A percentile compares a stretch with the other conserved stretches of the same genome.
Evolutionary conservation across 495 filamentous ascomycete species (phyloP).

Genomic region (Daldinia grandis): DNA sequence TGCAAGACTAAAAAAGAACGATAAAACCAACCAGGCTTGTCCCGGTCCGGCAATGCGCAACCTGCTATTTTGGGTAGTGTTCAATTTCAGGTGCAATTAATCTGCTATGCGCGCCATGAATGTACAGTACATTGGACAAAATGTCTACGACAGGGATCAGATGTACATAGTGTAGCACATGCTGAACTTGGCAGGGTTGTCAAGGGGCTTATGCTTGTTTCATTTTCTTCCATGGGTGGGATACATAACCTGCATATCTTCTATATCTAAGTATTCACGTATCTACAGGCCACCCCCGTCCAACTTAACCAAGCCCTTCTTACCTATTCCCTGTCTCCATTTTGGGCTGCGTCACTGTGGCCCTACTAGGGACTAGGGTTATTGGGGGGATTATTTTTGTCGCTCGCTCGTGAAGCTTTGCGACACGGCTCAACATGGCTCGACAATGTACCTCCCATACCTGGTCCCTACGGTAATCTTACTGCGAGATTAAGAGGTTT

Average conservation of each 20-base stretch:
- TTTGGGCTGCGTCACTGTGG: slow-evolving; percentile 44
- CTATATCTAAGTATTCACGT: slow-evolving; percentile 5
- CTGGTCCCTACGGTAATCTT: slow-evolving; percentile 34
- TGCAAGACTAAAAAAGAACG: slow-evolving; percentile 7
- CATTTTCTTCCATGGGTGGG: slow-evolving; percentile 42
- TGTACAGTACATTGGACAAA: slow-evolving; percentile 37
- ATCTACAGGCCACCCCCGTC: slow-evolving; percentile 22
- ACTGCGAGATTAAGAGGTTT: slow-evolving; percentile 33
- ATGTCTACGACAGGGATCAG: slow-evolving; percentile 34
- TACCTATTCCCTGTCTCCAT: slow-evolving; percentile 37
- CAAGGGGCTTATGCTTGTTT: slow-evolving; percentile 44
- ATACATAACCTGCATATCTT: slow-evolving; percentile 22
- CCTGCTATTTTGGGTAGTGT: slow-evolving; percentile 39
- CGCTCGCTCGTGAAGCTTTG: slow-evolving; percentile 32
- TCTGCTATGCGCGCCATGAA: slow-evolving; percentile 29
- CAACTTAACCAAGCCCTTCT: slow-evolving; percentile 16
- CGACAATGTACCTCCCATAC: slow-evolving; percentile 29
- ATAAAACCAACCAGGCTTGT: slow-evolving; percentile 29
- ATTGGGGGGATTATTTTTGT: slow-evolving; percentile 41
- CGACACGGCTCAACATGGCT: slow-evolving; percentile 21
- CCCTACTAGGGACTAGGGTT: slow-evolving; percentile 17
- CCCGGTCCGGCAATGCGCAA: slow-evolving; percentile 30
- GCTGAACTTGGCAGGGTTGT: slow-evolving; percentile 39
- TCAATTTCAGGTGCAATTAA: slow-evolving; percentile 43
- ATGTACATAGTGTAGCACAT: slow-evolving; percentile 45